Base-by-base conservation (phyloP, 2,329 filamentous ascomycete genomes). In the Fusarium sp. region DNA sequence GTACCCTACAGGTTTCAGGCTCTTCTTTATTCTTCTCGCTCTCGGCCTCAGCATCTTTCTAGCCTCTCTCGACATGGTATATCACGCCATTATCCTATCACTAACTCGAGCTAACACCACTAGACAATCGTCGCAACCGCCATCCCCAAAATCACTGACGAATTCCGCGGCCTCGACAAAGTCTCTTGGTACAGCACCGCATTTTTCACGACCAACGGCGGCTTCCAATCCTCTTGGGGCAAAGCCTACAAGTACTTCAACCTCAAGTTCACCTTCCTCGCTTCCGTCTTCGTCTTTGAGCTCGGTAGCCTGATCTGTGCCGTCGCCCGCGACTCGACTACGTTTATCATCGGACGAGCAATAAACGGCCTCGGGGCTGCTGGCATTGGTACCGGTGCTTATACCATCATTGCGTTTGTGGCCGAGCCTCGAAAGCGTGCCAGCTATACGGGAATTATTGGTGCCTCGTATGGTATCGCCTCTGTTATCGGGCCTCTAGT, bases 141-240 rank as follows among this genome's bases (percentile, higher is more conserved):
- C 9, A 89, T 90, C 54, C 88, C 88, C 8, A 87, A 86, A 69
- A 89, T 90, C 75, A 89, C 88, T 1, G 85, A 85, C 71, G 84
- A 88, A 42, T 88, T 88, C 80, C 82, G 87, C 64, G 83, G 86
- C 56, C 83, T 90, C n/a, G 83, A 85, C 40, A 86, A 90, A 69
- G 85, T 89, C 16, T 86, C 87, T 25, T 92, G 90, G 90, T 91
- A 91, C 74, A 88, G 88, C 4, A 84, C 87, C 16, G 87, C 87
- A 50, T 90, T 87, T 72, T 88, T 89, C 78, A 82, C 88, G 74
- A 86, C 86, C 2, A 77, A 86, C 36, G 86, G 83, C 11, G 81
- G 81, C 67, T 83, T 85, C 73, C 85, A 87, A 74, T 84, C 85
- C 40, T 3, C 22, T 82, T 82, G 83, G 82, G 86, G 86, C 47